Evolutionary conservation across 805 yeast genomes (phyloP).

Genomic region (Phaffomyces opuntiae): DNA sequence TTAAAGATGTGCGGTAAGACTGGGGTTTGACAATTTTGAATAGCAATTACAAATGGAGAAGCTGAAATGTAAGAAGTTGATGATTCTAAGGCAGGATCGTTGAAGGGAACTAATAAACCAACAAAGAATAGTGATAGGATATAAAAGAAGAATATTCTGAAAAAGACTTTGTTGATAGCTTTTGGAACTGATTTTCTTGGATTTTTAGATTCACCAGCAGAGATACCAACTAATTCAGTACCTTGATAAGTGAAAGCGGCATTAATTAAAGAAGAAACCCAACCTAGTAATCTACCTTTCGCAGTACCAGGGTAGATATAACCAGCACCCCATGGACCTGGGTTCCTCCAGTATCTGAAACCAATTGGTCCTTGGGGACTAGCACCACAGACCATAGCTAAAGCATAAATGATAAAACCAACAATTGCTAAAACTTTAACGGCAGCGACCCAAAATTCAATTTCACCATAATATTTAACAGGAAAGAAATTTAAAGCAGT

Average conservation of each 20-base stretch:
- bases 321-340: conserved; percentile 72
- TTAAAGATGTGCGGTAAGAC: conserved; percentile 65
- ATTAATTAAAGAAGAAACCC: conserved; percentile 61
- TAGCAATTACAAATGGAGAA: conserved; percentile 72
- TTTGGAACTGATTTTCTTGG: conserved; percentile 46
- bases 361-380: conserved; percentile 66
- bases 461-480: conserved; percentile 64
- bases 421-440: conserved; percentile 61
- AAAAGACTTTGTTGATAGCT: conserved; percentile 63
- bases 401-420: conserved; percentile 61
- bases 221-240: conserved; percentile 67
- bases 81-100: conserved; percentile 46
- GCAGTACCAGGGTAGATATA: conserved; percentile 38
- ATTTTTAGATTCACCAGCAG: conserved; percentile 68
- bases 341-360: conserved; percentile 75
- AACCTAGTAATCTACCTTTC: conserved; percentile 60
- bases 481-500: conserved; percentile 54
- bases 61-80: conserved; percentile 37
- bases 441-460: conserved; percentile 69
- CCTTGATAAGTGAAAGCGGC: conserved; percentile 80
- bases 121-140: conserved; percentile 58
- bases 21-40: conserved; percentile 58
- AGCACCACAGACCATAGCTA: conserved; percentile 71
- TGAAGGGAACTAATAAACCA: conserved; percentile 59
- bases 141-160: conserved; percentile 61